These are phyloP conservation scores for Pseudomassariella vexata DNA, from an alignment of 2,329 filamentous ascomycete genomes.

Conservation along the genomic window DNA sequence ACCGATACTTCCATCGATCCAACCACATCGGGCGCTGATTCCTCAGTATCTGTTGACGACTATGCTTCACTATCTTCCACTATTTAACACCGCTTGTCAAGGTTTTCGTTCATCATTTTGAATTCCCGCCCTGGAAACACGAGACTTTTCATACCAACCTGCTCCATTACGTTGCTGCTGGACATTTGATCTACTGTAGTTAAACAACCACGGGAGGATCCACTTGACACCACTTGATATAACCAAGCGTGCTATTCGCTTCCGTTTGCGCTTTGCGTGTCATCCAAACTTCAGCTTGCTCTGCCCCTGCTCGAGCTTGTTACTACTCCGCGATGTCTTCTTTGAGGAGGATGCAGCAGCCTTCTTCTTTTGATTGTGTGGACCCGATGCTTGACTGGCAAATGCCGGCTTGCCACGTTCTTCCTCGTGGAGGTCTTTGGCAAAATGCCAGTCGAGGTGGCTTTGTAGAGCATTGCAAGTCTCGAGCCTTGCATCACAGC, in stretches of 20 bases:
- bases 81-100: too few species aligned
- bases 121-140: background rate
- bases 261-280: conserved; percentile 14
- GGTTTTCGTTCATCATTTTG: too few species aligned
- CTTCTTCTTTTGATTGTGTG: conserved; percentile 26
- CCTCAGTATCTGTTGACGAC: conserved; percentile 5
- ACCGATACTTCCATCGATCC: conserved; percentile 8
- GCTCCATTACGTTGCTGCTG: too few species aligned
- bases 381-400: conserved; percentile 28
- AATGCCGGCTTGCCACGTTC: conserved; percentile 47
- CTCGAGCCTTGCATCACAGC: conserved; percentile 59
- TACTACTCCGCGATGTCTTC: conserved; percentile 26
- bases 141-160: background rate
- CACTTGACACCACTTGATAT: conserved; percentile 12
- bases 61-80: too few species aligned
- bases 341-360: conserved; percentile 31
- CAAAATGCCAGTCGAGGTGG: conserved; percentile 93
- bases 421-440: conserved; percentile 70
- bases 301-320: conserved; percentile 51
- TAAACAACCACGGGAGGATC: conserved; percentile 7
- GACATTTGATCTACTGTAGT: too few species aligned
- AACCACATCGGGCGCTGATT: conserved; percentile 4
- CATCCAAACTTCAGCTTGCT: conserved; percentile 55
- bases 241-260: conserved; percentile 4
- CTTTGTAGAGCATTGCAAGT: conserved; percentile 57